A percentile compares a stretch with the other conserved stretches of the same genome.
phyloP scores from a whole-genome alignment of 176 grass and related monocot species.

The Hyparrhenia diplandra region DNA sequence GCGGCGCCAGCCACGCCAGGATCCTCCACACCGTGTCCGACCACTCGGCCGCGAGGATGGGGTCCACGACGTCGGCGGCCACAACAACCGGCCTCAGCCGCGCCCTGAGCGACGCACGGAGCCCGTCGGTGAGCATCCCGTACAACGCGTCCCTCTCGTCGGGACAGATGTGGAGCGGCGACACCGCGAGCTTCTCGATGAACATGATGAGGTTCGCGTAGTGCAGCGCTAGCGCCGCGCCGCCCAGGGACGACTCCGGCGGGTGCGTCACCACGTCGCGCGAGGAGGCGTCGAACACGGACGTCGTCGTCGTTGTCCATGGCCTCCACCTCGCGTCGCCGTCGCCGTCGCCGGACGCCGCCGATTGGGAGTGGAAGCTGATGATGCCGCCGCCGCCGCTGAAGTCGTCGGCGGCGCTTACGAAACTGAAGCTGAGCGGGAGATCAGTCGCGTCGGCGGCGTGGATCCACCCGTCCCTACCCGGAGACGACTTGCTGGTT shows the following conservation, averaged over 20 bases:
- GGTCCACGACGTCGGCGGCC: conserved; percentile 31
- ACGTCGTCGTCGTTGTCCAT: conserved; percentile 23
- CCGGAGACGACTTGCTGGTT: conserved; percentile 28
- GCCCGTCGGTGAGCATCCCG: conserved; percentile 45
- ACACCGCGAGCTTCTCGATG: conserved; percentile 47
- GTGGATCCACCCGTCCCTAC: conserved; percentile 32
- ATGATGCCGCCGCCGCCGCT: background rate
- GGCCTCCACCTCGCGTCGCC: too few species aligned
- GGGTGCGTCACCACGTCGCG: conserved; percentile 8
- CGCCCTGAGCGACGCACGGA: conserved; percentile 45
- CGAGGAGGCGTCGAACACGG: conserved; percentile 28
- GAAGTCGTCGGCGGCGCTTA: background rate
- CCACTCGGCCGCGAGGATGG: conserved; percentile 59
- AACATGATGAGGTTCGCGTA: conserved; percentile 68
- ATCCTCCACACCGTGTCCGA: conserved; percentile 45
- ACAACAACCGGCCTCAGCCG: conserved; percentile 26
- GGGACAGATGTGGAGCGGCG: conserved; percentile 43
- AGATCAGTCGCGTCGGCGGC: conserved; percentile 12
- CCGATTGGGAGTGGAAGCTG: background rate
- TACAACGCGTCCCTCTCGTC: conserved; percentile 68
- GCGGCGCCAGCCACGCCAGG: conserved; percentile 70
- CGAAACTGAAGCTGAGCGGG: conserved; percentile 23
- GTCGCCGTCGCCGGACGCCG: too few species aligned
- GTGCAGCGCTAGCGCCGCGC: conserved; percentile 49
- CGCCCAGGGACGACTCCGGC: conserved; percentile 44